Conservation (phyloP, 1,284 basidiomycete genomes). For the Tylopilus sp. region DNA sequence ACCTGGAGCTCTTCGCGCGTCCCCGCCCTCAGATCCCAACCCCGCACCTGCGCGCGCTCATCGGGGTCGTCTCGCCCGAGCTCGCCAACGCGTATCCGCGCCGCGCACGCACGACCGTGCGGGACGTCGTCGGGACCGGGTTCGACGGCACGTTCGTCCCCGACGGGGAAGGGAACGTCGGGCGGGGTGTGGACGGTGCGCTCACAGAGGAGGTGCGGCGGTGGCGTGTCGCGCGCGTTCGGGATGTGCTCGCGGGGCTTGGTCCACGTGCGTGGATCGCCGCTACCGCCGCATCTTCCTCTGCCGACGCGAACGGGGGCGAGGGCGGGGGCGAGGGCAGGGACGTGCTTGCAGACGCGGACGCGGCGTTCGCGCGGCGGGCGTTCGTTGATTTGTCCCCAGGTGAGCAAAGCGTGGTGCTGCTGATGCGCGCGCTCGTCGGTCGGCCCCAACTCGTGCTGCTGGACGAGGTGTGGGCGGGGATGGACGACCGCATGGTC, state of each 20-base stretch:
- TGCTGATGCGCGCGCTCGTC: conserved; percentile 84
- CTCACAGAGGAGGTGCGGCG: conserved; percentile 35
- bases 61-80: conserved; percentile 88
- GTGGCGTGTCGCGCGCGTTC: conserved; percentile 47
- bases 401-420: conserved; percentile 73
- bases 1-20: conserved; percentile 70
- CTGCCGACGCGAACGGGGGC: not conserved
- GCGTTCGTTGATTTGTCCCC: conserved; percentile 60
- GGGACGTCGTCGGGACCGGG: conserved; percentile 80
- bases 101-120: conserved; percentile 63
- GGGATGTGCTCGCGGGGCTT: conserved; percentile 61
- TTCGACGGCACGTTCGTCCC: conserved; percentile 79
- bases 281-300: not conserved
- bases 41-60: conserved; percentile 48
- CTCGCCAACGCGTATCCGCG: conserved; percentile 89
- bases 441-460: conserved; percentile 66
- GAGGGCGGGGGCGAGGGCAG: too few relatives aligned
- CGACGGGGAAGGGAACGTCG: conserved; percentile 44
- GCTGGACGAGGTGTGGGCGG: conserved; percentile 87
- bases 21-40: conserved; percentile 66
- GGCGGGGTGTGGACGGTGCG: conserved; percentile 35
- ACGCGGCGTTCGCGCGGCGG: conserved; percentile 41
- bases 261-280: conserved; percentile 51
- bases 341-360: conserved; percentile 13
- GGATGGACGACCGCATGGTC: conserved; percentile 82